Evolutionary conservation across 169 alveolate species (phyloP).

Genomic region (Cryptosporidium xiaoi): DNA sequence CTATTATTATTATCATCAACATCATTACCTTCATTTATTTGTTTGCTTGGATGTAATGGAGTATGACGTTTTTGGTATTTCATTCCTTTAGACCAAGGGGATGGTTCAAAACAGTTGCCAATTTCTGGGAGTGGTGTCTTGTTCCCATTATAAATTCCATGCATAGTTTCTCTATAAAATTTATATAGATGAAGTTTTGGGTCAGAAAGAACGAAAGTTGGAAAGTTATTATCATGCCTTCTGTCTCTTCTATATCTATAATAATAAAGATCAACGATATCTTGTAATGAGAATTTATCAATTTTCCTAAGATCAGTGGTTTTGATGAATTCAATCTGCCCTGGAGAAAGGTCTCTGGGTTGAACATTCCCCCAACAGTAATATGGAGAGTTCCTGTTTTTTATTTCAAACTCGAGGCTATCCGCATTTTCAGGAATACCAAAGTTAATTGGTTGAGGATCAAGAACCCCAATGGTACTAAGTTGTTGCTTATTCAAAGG

Average conservation of each 20-base stretch:
- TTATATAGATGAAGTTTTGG: constrained; percentile 58
- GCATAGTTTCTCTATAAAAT: constrained; percentile 68
- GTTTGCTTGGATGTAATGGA: background rate
- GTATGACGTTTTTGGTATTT: too few species aligned
- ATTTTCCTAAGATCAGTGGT: constrained; percentile 28
- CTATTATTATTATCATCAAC: background rate
- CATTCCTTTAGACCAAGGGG: constrained; percentile 35
- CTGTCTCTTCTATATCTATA: constrained; percentile 69
- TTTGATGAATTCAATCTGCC: constrained; percentile 55
- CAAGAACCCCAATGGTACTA: constrained; percentile 50
- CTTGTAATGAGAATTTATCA: constrained; percentile 35
- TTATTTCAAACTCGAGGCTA: constrained; percentile 6
- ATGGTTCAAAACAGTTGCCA: constrained; percentile 32
- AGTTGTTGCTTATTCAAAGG: constrained; percentile 68
- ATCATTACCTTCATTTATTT: background rate
- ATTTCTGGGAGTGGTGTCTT: constrained; percentile 70
- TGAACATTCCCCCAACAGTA: constrained; percentile 71
- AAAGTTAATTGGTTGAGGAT: constrained; percentile 43
- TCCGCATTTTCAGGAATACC: constrained; percentile 28
- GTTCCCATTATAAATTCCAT: constrained; percentile 58
- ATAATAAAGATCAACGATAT: constrained; percentile 50
- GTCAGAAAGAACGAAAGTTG: constrained; percentile 40
- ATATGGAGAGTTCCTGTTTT: constrained; percentile 54
- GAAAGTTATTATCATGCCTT: constrained; percentile 54
- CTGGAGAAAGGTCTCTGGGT: constrained; percentile 69